Percentiles rank a stretch among this genome's conserved stretches.
phyloP scores from a whole-genome alignment of 148 eudicot genomes.

The Mesembryanthemum crystallinum region DNA sequence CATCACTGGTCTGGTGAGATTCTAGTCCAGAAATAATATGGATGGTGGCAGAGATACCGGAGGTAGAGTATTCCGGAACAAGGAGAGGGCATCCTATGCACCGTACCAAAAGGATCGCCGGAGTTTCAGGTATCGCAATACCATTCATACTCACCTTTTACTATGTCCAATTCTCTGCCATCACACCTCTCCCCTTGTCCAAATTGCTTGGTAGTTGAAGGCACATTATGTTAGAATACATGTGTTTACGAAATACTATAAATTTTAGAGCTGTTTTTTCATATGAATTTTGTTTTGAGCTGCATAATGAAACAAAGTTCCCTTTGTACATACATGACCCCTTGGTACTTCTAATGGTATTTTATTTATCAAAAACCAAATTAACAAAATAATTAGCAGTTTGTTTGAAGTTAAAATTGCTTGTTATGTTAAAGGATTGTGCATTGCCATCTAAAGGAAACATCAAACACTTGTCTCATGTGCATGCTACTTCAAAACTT shows the following conservation, averaged over 20 bases:
- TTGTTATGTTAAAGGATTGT: neutral
- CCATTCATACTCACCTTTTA: neutral
- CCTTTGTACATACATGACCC: no score
- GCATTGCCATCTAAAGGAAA: neutral
- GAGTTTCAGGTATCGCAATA: conserved; percentile 26
- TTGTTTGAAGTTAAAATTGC: no score
- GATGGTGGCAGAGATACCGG: conserved; percentile 31
- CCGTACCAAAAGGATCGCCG: conserved; percentile 53
- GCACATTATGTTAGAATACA: neutral
- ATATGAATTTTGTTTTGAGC: neutral
- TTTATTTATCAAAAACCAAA: no score
- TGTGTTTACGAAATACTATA: neutral
- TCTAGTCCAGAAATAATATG: conserved; percentile 25
- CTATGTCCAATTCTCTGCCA: neutral
- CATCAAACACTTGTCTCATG: neutral
- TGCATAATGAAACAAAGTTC: neutral
- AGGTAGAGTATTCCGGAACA: conserved; percentile 46
- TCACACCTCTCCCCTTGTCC: neutral
- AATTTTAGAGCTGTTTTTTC: neutral
- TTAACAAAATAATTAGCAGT: neutral
- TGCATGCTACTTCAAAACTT: neutral
- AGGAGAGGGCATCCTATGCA: conserved; percentile 52
- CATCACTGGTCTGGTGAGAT: conserved; percentile 2
- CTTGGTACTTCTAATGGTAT: no score
- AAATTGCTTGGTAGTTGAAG: neutral